Base-by-base conservation (phyloP, 345 rosid genomes). In the Moricandia moricandioides region DNA sequence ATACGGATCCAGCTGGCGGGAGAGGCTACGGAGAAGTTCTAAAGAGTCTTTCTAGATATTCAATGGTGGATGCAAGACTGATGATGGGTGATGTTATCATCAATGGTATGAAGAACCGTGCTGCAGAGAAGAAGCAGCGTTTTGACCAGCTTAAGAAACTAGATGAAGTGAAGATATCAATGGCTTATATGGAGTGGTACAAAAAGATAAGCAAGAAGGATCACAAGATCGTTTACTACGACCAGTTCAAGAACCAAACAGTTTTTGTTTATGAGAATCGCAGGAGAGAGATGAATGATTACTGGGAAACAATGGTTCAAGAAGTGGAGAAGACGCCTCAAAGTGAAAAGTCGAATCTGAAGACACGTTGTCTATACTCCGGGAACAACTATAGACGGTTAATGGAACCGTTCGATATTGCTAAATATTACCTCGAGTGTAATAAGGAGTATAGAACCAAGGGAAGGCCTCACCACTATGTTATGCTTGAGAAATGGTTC, bases 401-500 rank as follows among this genome's bases (percentile, higher is more conserved):
- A 86, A 65, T 90, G 5, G 95, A 92, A 43, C 98, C 96, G 0
- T 92, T 92, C 7, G 86, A 85, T 13, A 85, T 92, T 35, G 93
- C 95, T n/a, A 86, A 88, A 0, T 83, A 78, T 77, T 89, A 93
- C 65, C 63, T 1, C 7, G 26, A 7, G 1, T 83, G 83, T 24
- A 1, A 4, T 0, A 69, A 31, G 6, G 72, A 78, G 70, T 90
- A 91, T 56, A 11, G 10, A 27, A 17, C 24, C 8, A 0, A 18
- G 2, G 39, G 8, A 72, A 83, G 98, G 55, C 70, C 86, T 3
- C 39, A 0, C 21, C 95, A 88, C 57, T 89, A 67, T 73, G 65
- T 30, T 8, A 78, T 78, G 79, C 65, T 88, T 57, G 86, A 89
- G 81, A 7, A 84, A 21, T 87, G 91, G 97, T 81, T 70, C 12